Evolutionary conservation across 75 land plant species (phyloP), one percentile per base, ranked within the genome.

Genomic region (Ceratopteris richardii): DNA sequence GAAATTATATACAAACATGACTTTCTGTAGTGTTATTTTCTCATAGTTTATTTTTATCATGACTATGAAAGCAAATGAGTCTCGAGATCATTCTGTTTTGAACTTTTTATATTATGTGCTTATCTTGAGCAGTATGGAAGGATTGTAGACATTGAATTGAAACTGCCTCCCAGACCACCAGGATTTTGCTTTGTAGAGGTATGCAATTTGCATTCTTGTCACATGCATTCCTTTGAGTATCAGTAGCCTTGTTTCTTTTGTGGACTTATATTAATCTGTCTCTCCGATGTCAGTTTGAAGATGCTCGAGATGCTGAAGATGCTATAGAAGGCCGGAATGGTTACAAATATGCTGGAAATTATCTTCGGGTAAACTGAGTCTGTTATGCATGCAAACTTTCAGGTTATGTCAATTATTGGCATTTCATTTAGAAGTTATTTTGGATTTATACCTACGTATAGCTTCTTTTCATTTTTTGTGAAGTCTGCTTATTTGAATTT

Each of bases 101-200:
- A n/a, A n/a, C n/a, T n/a, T n/a, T n/a, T n/a, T n/a, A n/a, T n/a
- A n/a, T n/a, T n/a, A n/a, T n/a, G n/a, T n/a, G n/a, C n/a, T n/a
- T n/a, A n/a, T n/a, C 30, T 64, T 64, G 22, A 22, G 66, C 70
- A 67, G 70, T 86, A 80, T 80, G 90, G 90, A n/a, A 76, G 60
- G 7, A 74, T 86, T 56, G 76, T 81, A 25, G 79, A 83, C 46
- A 80, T 83, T 80, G 90, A 83, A 57, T 50, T 86, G 68, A 86
- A 83, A 62, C 24, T 83, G 13, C 90, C 87, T 18, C 90, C 90
- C 29, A 70, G 84, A 55, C 88, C 90, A 33, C 90, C 90, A 42
- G 84, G 90, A 29, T 86, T 83, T 71, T 86, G 88, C 47, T 86
- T 86, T 60, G 71, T 86, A 46, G 90, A 86, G 86, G 66, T 64